Base-by-base conservation (phyloP, 192 early-diverging fungal genomes). In the Backusella tuberculispora region DNA sequence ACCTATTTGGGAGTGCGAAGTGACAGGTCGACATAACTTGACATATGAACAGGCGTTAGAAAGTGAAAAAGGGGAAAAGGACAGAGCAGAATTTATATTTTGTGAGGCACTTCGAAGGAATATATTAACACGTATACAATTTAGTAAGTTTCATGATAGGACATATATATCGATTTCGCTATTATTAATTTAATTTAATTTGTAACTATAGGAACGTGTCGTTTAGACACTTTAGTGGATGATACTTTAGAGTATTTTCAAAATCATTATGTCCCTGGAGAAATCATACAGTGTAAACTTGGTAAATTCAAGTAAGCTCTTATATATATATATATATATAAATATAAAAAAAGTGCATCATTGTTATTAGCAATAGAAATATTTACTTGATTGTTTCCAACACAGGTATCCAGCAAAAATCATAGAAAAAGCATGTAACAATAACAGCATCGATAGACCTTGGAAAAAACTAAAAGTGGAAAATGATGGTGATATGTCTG, bases 41-140 rank as follows among this genome's bases (percentile, higher is more conserved):
- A 95, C 92, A 3, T 98, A 92, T 75, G 89, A 93, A 66, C 90
- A 96, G 75, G 97, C 97, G 1, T 79, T 92, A 19, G 81, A 90
- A 42, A 92, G 89, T n/a, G 97, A 98, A 78, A 83, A 85, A 17
- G 85, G 86, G 12, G 88, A 90, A 60, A 80, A 84, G 29, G 83
- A 87, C 29, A 81, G 84, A 45, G 83, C 87, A 3, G 88, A 92
- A 60, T 90, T 91, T 40, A 81, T 80, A 21, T 93, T 94, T 68
- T 90, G 90, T 7, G 78, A 83, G n/a, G 80, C 83, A n/a, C 90
- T 93, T 85, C 81, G 85, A 65, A 87, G 87, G 66, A 82, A 82
- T 4, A 76, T 91, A 7, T 74, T 94, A 69, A 66, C 87, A 64
- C 78, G 83, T 71, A 88, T 94, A 40, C 94, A 97, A 48, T 95